Evolutionary conservation across 768 basidiomycete species (phyloP).

Genomic region (Panellus pusillus): DNA sequence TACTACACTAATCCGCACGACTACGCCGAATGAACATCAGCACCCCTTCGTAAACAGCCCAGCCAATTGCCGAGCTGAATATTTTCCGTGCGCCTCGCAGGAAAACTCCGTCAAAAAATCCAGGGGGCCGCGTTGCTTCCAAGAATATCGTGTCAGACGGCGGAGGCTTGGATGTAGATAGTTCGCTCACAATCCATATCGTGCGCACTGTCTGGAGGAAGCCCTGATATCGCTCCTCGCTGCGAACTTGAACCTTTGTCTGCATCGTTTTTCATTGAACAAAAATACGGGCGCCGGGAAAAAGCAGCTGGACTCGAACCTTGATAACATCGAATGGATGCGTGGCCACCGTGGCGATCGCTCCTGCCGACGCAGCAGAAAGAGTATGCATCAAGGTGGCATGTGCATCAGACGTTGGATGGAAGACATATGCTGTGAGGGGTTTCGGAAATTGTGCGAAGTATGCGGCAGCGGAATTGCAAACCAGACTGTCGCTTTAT

Average conservation of each 20-base stretch:
- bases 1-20: neutral
- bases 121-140: constrained; percentile 76
- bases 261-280: constrained; percentile 26
- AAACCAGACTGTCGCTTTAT: constrained; percentile 73
- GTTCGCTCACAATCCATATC: constrained; percentile 59
- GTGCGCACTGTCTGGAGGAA: constrained; percentile 62
- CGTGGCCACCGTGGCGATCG: constrained; percentile 80
- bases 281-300: neutral
- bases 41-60: constrained; percentile 86
- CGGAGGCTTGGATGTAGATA: neutral
- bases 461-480: constrained; percentile 20
- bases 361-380: constrained; percentile 79
- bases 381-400: constrained; percentile 57
- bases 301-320: constrained; percentile 37
- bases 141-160: neutral
- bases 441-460: constrained; percentile 6
- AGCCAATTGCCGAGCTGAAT: constrained; percentile 84
- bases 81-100: constrained; percentile 86
- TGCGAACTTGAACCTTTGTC: constrained; percentile 94
- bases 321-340: constrained; percentile 96
- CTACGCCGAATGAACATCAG: constrained; percentile 55
- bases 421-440: constrained; percentile 41
- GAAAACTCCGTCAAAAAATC: constrained; percentile 86
- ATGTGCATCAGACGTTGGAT: constrained; percentile 43
- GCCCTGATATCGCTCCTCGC: constrained; percentile 71